A percentile compares a stretch with the other conserved stretches of the same genome.
phyloP scores from a whole-genome alignment of 2,329 filamentous ascomycete species.

The Aspergillus pseudonomiae region DNA sequence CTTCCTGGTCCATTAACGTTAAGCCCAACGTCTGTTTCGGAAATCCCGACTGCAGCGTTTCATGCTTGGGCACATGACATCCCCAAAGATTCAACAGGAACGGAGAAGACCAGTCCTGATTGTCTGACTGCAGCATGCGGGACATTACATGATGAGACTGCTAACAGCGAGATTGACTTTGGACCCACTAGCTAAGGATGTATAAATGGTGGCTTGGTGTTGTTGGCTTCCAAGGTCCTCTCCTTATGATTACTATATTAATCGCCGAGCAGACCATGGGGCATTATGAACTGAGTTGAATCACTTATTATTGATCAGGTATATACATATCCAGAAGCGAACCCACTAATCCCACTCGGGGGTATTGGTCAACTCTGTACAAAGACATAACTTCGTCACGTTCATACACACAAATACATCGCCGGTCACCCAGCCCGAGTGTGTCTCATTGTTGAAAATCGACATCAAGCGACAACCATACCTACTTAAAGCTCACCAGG shows the following conservation, averaged over 20 bases:
- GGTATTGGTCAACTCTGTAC: not conserved
- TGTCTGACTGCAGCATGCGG: too few relatives aligned
- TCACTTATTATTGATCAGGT: not conserved
- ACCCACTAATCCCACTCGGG: not conserved
- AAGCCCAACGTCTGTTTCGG: not conserved
- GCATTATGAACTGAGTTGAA: not conserved
- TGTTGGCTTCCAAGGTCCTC: not conserved
- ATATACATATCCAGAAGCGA: not conserved
- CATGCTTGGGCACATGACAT: not conserved
- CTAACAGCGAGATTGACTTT: not conserved
- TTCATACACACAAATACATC: not conserved
- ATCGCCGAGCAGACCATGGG: not conserved
- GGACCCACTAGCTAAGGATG: not conserved
- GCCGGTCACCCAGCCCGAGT: not conserved
- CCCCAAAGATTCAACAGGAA: not conserved
- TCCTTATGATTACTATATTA: not conserved
- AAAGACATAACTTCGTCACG: constrained; percentile 1
- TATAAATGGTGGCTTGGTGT: not conserved
- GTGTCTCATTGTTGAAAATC: constrained; percentile 19
- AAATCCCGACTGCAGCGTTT: not conserved
- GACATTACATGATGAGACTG: not conserved
- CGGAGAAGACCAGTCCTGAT: not conserved
- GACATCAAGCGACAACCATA: not conserved
- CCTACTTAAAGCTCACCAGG: constrained; percentile 51
- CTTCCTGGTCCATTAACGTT: not conserved